phyloP scores from a whole-genome alignment of 2,329 filamentous ascomycete species.

The Phaeoacremonium minimum region DNA sequence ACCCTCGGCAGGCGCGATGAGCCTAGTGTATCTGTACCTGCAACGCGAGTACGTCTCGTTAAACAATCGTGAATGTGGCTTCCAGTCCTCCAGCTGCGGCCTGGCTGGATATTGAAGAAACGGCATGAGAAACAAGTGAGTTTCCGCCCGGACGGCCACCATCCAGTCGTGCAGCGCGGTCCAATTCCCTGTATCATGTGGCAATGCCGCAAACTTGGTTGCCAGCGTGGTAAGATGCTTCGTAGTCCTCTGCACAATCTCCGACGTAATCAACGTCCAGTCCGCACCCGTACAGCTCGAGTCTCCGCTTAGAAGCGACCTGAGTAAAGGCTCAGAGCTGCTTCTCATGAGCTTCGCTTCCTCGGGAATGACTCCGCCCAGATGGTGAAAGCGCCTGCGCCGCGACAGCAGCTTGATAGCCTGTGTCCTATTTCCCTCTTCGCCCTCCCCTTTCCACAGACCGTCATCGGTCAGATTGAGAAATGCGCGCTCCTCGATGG shows the following conservation, averaged over 20 bases:
- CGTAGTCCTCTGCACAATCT: conserved; percentile 34
- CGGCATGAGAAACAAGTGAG: conserved; percentile 37
- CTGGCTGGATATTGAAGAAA: conserved; percentile 45
- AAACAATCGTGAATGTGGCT: conserved; percentile 23
- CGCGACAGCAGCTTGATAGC: conserved; percentile 28
- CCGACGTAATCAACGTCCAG: conserved; percentile 34
- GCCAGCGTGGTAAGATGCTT: conserved; percentile 25
- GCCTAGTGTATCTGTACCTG: conserved; percentile 32
- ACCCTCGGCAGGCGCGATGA: conserved; percentile 21
- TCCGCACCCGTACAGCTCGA: conserved; percentile 33
- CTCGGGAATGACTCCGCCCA: conserved; percentile 20
- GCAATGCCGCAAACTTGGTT: conserved; percentile 16
- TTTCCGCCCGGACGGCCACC: conserved; percentile 25
- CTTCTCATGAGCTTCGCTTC: conserved; percentile 28
- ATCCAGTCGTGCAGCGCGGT: conserved; percentile 23
- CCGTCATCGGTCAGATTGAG: conserved; percentile 38
- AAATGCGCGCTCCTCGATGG: conserved; percentile 22
- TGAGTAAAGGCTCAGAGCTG: conserved; percentile 23
- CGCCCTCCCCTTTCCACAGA: conserved; percentile 24
- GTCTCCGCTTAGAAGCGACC: conserved; percentile 13
- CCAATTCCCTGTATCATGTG: conserved; percentile 11
- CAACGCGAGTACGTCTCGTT: conserved; percentile 33
- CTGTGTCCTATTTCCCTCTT: conserved; percentile 14
- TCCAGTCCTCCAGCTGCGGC: conserved; percentile 19
- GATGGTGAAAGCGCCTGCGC: conserved; percentile 29